Evolutionary conservation across 257 asterid genomes (phyloP), one percentile per base, ranked within the genome.

Genomic region (Sherardia arvensis): DNA sequence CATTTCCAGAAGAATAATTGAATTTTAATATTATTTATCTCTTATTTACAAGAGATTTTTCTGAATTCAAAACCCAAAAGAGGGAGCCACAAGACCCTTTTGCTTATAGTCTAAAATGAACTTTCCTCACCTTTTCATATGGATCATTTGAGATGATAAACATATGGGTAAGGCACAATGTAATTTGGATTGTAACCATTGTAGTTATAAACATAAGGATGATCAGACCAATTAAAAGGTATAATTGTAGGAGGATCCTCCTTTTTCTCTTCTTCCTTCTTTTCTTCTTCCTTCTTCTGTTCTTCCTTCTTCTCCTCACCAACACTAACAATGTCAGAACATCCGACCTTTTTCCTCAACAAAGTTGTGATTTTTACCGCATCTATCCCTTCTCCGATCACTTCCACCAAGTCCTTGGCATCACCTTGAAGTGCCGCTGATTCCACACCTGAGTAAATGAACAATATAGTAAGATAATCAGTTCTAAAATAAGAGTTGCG

Each of bases 351-450:
- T 80, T 84, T 84, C 64, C 95, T 76, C 26, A 88, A 71, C 62
- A 21, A 60, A 14, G 65, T 72, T 4, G 80, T 71, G 12, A 88
- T 71, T 56, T 23, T 60, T 36, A 79, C 88, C 0, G 95, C 76
- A 61, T 88, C 96, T 25, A 84, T 69, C 70, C 74, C 82, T 3
- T 76, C 85, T 45, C 96, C 96, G 0, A 79, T 67, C 14, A 88
- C 87, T 69, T 70, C 85, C 47, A 88, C 65, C 60, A 72, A 66
- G 7, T 84, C 64, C 72, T 66, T 87, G 0, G 23, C 79, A 11
- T 59, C 12, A 45, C 84, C 96, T 0, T 71, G 43, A 23, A 86
- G 15, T 9, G 85, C 64, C 61, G 76, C 79, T 0, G 86, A 84
- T 18, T 66, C 80, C 27, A 84, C 88, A 14, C 86, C 84, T 75